Evolutionary conservation across 139 green algal species (phyloP).

Genomic region (Chlorella vulgaris): DNA sequence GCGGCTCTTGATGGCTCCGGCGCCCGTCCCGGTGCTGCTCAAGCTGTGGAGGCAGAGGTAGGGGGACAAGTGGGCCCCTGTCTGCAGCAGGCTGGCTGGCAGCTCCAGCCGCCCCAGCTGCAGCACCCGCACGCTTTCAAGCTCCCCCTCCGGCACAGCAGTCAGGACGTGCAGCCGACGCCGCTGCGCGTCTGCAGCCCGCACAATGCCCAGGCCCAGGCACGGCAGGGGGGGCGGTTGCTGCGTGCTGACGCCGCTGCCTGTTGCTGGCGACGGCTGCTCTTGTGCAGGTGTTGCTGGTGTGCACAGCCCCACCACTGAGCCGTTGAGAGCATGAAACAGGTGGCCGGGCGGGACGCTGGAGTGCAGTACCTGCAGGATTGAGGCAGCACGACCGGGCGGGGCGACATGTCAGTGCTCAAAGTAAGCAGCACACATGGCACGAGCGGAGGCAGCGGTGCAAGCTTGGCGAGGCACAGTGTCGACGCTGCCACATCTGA

Average conservation of each 20-base stretch:
- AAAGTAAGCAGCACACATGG: too few species aligned
- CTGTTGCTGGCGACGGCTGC: neutral
- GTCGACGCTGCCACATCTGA: neutral
- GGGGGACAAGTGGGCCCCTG: constrained; percentile 40
- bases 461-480: neutral
- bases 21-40: constrained; percentile 61
- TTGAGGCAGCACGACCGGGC: neutral
- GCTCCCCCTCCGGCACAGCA: constrained; percentile 23
- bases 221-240: constrained; percentile 45
- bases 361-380: constrained; percentile 44
- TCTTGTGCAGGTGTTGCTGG: neutral
- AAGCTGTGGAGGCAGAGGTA: constrained; percentile 71
- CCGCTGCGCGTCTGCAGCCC: constrained; percentile 54
- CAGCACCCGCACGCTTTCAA: constrained; percentile 57
- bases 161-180: constrained; percentile 69
- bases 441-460: neutral
- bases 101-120: constrained; percentile 74
- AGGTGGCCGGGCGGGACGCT: constrained; percentile 43
- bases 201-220: constrained; percentile 77
- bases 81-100: constrained; percentile 64
- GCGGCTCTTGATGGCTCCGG: constrained; percentile 60
- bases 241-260: neutral
- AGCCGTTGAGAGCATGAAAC: constrained; percentile 65
- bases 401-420: too few species aligned
- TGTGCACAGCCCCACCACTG: constrained; percentile 67